Conservation (phyloP, 2,329 filamentous ascomycete genomes). For the Diplodia scrobiculata region DNA sequence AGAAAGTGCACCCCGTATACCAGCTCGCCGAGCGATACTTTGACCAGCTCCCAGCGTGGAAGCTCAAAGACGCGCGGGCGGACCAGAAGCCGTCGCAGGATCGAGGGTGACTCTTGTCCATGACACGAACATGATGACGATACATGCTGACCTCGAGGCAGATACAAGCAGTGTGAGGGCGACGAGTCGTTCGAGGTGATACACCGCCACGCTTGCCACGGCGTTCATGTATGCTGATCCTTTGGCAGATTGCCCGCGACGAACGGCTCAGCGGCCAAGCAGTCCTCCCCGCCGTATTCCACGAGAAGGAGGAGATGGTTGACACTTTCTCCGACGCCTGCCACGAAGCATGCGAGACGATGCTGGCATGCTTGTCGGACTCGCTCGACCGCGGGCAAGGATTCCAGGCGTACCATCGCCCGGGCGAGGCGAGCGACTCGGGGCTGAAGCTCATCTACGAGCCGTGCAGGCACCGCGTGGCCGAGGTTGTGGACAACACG, state of each 20-base stretch:
- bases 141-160: neutral
- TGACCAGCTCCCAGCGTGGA: neutral
- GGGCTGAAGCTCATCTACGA: constrained; percentile 17
- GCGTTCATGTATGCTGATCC: neutral
- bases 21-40: neutral
- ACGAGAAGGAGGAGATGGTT: neutral
- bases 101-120: neutral
- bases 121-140: neutral
- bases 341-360: neutral
- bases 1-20: neutral
- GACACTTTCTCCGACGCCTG: neutral
- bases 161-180: constrained; percentile 8
- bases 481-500: neutral
- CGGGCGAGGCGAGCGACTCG: neutral
- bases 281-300: neutral
- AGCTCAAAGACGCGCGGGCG: neutral
- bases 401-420: neutral
- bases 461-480: neutral
- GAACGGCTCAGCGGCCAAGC: neutral
- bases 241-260: neutral
- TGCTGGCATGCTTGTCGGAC: neutral
- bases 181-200: constrained; percentile 7
- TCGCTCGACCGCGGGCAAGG: neutral
- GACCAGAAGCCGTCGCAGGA: constrained; percentile 11
- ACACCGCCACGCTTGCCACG: neutral